phyloP scores from a whole-genome alignment of 1,284 basidiomycete species.

The Blastosporella zonata region DNA sequence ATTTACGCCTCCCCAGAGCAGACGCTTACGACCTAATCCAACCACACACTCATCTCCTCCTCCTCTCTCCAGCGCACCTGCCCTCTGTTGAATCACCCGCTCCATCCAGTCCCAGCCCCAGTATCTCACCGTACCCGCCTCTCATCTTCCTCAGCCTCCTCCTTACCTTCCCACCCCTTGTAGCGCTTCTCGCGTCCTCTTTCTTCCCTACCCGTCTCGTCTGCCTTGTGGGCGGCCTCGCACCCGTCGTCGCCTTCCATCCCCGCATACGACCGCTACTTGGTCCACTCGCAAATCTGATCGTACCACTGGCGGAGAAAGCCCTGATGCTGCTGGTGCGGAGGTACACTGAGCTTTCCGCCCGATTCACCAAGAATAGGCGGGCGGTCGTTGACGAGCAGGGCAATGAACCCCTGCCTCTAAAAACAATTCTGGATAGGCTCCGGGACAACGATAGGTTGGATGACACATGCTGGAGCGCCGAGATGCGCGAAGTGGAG shows the following conservation, averaged over 20 bases:
- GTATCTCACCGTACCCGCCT: conserved; percentile 48
- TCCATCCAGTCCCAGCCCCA: conserved; percentile 20
- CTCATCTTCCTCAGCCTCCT: conserved; percentile 48
- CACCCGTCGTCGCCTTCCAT: conserved; percentile 52
- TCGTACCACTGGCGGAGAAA: background rate
- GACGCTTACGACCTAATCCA: conserved; percentile 43
- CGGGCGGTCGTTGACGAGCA: too few relatives aligned
- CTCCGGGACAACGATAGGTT: conserved; percentile 63
- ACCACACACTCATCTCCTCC: conserved; percentile 29
- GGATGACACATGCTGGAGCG: conserved; percentile 58
- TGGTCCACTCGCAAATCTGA: conserved; percentile 8
- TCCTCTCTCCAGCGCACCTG: conserved; percentile 30
- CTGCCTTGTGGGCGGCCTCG: conserved; percentile 53
- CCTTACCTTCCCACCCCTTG: conserved; percentile 41
- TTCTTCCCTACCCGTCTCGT: conserved; percentile 59
- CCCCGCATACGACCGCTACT: conserved; percentile 39
- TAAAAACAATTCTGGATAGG: conserved; percentile 35
- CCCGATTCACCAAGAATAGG: background rate
- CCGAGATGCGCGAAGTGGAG: conserved; percentile 64
- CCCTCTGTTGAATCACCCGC: conserved; percentile 8
- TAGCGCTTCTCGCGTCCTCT: conserved; percentile 47
- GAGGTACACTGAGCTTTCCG: background rate
- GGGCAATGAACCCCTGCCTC: conserved; percentile 9
- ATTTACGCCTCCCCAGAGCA: conserved; percentile 33
- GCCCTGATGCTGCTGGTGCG: background rate